These are phyloP conservation scores for Ustanciosporium gigantosporum DNA, from an alignment of 1,284 basidiomycete species.

Conservation along the genomic window DNA sequence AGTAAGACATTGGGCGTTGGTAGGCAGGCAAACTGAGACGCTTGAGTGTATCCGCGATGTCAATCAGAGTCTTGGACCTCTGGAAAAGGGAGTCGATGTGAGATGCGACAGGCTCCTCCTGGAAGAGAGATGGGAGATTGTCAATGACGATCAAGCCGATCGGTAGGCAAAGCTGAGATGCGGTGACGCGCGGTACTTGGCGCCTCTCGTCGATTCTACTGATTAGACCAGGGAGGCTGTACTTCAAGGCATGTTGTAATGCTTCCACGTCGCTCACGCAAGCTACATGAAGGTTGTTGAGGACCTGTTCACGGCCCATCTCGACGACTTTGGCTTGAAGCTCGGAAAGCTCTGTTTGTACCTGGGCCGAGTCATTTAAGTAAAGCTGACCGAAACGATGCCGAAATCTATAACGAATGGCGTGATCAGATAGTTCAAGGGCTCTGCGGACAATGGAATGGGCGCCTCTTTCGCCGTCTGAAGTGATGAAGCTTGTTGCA, in stretches of 20 bases:
- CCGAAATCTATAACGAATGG: conserved; percentile 3
- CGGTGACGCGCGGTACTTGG: neutral
- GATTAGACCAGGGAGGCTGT: conserved; percentile 39
- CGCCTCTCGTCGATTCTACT: neutral
- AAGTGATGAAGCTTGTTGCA: conserved; percentile 28
- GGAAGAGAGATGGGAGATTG: conserved; percentile 45
- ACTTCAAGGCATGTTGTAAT: conserved; percentile 42
- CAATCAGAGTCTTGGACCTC: conserved; percentile 25
- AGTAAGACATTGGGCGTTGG: neutral
- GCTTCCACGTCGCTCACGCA: conserved; percentile 34
- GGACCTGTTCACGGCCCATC: conserved; percentile 9
- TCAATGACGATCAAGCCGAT: conserved; percentile 41
- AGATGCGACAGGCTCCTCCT: conserved; percentile 32
- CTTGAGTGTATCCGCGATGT: conserved; percentile 35
- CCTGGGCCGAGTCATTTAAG: neutral
- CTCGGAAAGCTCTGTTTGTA: neutral
- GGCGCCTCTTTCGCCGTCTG: conserved; percentile 18
- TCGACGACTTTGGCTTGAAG: conserved; percentile 8
- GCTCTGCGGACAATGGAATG: conserved; percentile 22
- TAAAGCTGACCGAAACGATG: conserved; percentile 1
- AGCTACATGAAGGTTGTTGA: conserved; percentile 24
- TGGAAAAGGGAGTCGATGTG: conserved; percentile 21
- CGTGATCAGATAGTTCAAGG: conserved; percentile 6
- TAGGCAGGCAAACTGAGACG: neutral
- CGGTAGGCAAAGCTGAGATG: neutral